Conservation (phyloP, 1,284 basidiomycete genomes). For the Sporisorium exsertum region DNA sequence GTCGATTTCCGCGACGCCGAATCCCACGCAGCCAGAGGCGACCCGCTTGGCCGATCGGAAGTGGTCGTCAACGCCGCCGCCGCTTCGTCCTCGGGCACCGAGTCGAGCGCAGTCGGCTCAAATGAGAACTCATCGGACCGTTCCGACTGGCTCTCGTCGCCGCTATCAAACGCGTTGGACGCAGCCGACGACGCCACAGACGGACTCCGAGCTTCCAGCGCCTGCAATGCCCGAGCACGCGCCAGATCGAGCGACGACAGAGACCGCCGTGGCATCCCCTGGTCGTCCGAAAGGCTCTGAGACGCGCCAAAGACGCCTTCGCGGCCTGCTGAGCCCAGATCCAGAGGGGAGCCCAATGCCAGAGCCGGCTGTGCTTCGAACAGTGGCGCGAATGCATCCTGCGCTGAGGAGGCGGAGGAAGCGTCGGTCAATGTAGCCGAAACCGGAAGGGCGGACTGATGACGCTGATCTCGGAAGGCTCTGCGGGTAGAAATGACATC, state of each 20-base stretch:
- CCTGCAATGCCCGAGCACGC: conserved; percentile 35
- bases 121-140: conserved; percentile 45
- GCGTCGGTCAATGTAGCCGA: background rate
- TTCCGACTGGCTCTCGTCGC: conserved; percentile 19
- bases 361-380: conserved; percentile 6
- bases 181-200: conserved; percentile 14
- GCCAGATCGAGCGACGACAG: conserved; percentile 42
- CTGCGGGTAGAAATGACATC: conserved; percentile 50
- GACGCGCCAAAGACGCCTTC: conserved; percentile 34
- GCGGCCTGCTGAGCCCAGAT: conserved; percentile 30
- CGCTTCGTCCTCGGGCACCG: conserved; percentile 33
- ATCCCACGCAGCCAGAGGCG: conserved; percentile 15
- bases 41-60: background rate
- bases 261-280: conserved; percentile 22
- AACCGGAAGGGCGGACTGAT: conserved; percentile 12
- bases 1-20: conserved; percentile 32
- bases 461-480: conserved; percentile 32
- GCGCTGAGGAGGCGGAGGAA: background rate
- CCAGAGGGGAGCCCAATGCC: conserved; percentile 41
- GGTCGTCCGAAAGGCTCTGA: conserved; percentile 18
- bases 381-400: conserved; percentile 1
- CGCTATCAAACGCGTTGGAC: conserved; percentile 23
- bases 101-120: conserved; percentile 39
- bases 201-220: conserved; percentile 21
- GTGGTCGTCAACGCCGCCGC: background rate